Conservation (phyloP, 148 eudicot genomes). For the Amaranthus palmeri region DNA sequence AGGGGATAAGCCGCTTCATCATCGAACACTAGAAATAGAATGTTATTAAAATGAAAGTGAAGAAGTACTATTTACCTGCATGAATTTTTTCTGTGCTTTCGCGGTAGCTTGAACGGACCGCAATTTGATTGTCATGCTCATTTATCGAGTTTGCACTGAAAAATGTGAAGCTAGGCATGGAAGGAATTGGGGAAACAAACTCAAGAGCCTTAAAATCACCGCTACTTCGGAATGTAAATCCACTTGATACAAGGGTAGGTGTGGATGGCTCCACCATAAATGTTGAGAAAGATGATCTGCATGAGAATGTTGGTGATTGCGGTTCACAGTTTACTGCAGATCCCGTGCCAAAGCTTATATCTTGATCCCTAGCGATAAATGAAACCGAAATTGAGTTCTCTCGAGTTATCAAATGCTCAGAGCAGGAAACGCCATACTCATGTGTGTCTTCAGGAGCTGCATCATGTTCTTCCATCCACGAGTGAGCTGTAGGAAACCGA, state of each 20-base stretch:
- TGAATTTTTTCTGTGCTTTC: slow-evolving; percentile 9
- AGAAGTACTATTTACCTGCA: slow-evolving; percentile 30
- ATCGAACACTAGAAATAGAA: not conserved
- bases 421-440: slow-evolving; percentile 21
- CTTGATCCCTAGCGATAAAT: slow-evolving; percentile 51
- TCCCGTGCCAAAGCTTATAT: slow-evolving; percentile 58
- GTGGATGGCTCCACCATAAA: slow-evolving; percentile 50
- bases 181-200: slow-evolving; percentile 46
- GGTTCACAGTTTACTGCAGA: slow-evolving; percentile 36
- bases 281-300: slow-evolving; percentile 62
- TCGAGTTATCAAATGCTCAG: slow-evolving; percentile 26
- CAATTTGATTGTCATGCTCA: slow-evolving; percentile 33
- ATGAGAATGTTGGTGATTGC: slow-evolving; percentile 39
- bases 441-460: slow-evolving; percentile 21
- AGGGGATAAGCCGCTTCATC: not conserved
- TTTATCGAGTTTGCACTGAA: slow-evolving; percentile 36
- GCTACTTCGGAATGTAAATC: slow-evolving; percentile 49
- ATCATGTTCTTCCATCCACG: slow-evolving; percentile 50
- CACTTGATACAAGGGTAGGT: slow-evolving; percentile 34
- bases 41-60: not conserved
- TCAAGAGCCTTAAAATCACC: slow-evolving; percentile 38
- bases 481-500: slow-evolving; percentile 44
- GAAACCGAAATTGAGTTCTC: slow-evolving; percentile 34
- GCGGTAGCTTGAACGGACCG: slow-evolving; percentile 20
- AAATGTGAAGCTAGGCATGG: slow-evolving; percentile 74